Conservation (phyloP, 176 grass and related monocot species). For the Cocos nucifera region DNA sequence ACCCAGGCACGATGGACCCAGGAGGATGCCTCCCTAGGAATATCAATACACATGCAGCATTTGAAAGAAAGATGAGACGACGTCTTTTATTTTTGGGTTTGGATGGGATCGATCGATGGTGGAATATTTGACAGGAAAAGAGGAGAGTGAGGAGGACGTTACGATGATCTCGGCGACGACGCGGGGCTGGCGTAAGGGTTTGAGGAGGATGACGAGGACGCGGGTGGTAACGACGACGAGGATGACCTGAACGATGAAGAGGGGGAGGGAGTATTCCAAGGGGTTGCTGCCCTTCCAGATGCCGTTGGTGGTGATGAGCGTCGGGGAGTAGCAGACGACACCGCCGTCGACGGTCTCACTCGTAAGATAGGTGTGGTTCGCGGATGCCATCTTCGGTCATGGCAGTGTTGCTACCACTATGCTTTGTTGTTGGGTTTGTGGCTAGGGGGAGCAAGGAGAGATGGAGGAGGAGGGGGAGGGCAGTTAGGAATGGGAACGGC, state of each 20-base stretch:
- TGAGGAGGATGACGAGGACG: conserved; percentile 28
- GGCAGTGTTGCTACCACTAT: no score
- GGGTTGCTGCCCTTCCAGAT: conserved; percentile 47
- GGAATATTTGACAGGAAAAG: background rate
- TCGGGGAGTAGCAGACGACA: conserved; percentile 40
- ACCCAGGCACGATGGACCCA: conserved; percentile 61
- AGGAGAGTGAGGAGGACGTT: background rate
- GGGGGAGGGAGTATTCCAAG: conserved; percentile 42
- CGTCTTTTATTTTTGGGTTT: background rate
- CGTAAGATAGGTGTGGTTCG: no score
- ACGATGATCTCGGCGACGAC: conserved; percentile 60
- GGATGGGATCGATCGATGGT: background rate
- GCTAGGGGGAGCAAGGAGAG: no score
- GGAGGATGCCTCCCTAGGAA: conserved; percentile 31
- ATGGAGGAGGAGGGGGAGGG: no score
- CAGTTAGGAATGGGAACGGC: no score
- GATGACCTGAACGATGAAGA: conserved; percentile 58
- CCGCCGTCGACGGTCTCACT: no score
- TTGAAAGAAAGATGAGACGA: background rate
- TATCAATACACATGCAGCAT: background rate
- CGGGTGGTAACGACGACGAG: conserved; percentile 46
- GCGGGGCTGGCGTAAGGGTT: conserved; percentile 46
- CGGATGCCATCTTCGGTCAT: no score
- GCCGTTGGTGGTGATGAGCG: conserved; percentile 45
- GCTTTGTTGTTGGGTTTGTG: no score